phyloP scores from a whole-genome alignment of 345 rosid species.

The Acer saccharum region DNA sequence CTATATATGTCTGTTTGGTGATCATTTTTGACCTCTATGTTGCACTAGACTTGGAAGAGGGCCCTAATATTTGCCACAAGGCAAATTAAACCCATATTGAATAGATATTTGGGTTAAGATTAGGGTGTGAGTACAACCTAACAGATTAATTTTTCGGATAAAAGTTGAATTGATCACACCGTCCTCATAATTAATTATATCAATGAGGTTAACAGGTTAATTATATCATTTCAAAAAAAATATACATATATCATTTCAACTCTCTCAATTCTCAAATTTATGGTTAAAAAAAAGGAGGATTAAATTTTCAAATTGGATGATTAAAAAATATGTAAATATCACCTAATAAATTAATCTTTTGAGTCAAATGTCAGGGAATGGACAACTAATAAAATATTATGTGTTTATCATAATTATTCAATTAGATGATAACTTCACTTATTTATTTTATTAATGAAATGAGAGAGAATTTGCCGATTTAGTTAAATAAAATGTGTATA shows the following conservation, averaged over 20 bases:
- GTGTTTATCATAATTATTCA: not conserved
- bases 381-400: not conserved
- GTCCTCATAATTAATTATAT: too few species aligned
- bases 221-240: too few species aligned
- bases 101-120: not conserved
- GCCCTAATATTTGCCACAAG: not conserved
- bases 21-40: slow-evolving; percentile 3
- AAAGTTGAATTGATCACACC: too few species aligned
- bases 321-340: too few species aligned
- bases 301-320: too few species aligned
- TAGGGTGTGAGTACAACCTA: not conserved
- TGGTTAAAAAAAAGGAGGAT: too few species aligned
- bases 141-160: too few species aligned
- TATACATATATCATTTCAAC: too few species aligned
- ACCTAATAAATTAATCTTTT: not conserved
- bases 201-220: too few species aligned
- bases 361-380: not conserved
- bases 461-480: not conserved
- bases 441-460: too few species aligned
- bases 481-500: not conserved
- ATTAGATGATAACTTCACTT: not conserved
- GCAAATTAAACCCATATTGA: not conserved
- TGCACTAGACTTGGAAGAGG: not conserved
- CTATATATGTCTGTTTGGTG: not conserved
- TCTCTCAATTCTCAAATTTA: too few species aligned